Evolutionary conservation across 2,329 filamentous ascomycete species (phyloP), one percentile per base, ranked within the genome.

Genomic region (Trichothecium sympodiale): DNA sequence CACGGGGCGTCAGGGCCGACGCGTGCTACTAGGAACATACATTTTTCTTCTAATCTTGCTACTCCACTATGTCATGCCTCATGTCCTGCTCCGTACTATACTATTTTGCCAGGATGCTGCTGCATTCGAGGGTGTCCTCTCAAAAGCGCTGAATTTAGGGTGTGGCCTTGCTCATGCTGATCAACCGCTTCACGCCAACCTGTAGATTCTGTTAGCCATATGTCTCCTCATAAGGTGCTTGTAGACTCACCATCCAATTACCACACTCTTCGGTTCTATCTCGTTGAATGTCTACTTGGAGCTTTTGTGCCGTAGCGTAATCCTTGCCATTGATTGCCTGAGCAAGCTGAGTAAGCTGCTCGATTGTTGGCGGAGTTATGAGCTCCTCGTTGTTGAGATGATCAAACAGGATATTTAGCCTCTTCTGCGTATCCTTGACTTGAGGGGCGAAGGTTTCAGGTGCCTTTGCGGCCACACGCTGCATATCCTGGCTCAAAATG

Each of bases 341-440:
- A 8, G 83, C 71, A 20, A 87, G 61, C 47, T 77, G 64, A 8
- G 68, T 66, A 48, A 88, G 65, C 52, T 79, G 68, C 41, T 74
- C 67, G 34, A 88, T 73, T 1, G 83, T 95, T 50, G 83, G 80
- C 2, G 83, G 74, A 62, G 82, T 83, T 37, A 96, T 68, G 29
- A 95, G 67, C 51, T 96, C 88, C 52, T 88, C 83, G 46, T 96
- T 96, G 69, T 96, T 98, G 32, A 98, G 69, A 57, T 95, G 87
- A 53, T 98, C 89, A 55, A 95, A 96, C n/a, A 98, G 67, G 34
- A 95, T 79, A 49, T 83, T 84, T 40, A 98, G 71, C 18, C 91
- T 79, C 62, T 94, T 94, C 56, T 94, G 85, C 3, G 88, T 91
- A 55, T 96, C 91, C 49, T 86, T 83, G 15, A 98, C 87, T 55